Base-by-base conservation (phyloP, 805 yeast genomes). In the Vanderwaltozyma verrucispora region DNA sequence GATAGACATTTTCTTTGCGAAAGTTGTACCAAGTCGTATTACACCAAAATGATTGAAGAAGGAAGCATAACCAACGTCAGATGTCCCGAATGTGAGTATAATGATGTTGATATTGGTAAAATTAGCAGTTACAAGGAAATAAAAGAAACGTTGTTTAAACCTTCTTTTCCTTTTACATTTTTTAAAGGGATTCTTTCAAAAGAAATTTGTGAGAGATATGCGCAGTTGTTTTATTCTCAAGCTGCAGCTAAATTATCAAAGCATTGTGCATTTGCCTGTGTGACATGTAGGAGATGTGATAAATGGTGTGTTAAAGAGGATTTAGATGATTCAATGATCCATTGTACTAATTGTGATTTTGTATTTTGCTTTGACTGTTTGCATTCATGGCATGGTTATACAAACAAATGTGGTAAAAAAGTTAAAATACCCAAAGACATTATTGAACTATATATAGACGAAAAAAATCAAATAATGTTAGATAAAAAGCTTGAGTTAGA, bases 371-470 rank as follows among this genome's bases (percentile, higher is more conserved):
- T 63, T 41, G 63, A 63, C 20, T 77, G 84, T 52, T 53, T 64
- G 5, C 76, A 69, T 44, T 71, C 80, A 3, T 77, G 79, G 76
- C 84, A 77, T 53, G 80, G 80, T 1, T 59, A 62, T 13, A 62
- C 60, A 35, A 68, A 69, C 40, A 50, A 50, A 20, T 77, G 84
- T 51, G 63, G 65, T 5, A 51, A 36, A 48, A 57, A 47, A 36
- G 48, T 50, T 41, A 60, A 42, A 42, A 51, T 35, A 48, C 65
- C 43, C 2, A 49, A 45, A 8, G 47, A 48, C 4, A 59, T 59
- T 4, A 58, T 65, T 13, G 60, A 56, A 35, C 57, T 50, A 14
- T 71, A 67, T 40, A 44, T 72, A 0, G 54, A 59, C 11, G 45
- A 51, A 1, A 45, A 68, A 1, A 54, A 56, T 7, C 41, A 46